Evolutionary conservation across 83 land plant species (phyloP).

Genomic region (Diphasiastrum complanatum): DNA sequence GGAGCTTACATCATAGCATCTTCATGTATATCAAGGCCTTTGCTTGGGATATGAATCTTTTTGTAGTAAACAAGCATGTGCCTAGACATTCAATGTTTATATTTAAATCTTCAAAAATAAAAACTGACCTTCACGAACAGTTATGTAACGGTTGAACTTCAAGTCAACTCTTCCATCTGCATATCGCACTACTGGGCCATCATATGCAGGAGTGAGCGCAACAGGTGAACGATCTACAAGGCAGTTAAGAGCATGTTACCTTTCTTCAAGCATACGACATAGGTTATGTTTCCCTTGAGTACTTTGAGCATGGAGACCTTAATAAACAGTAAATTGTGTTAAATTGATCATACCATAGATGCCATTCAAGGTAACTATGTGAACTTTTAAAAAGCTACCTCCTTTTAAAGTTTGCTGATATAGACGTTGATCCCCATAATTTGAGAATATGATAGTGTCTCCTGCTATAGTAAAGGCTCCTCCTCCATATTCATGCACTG

Average conservation of each 20-base stretch:
- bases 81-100: background rate
- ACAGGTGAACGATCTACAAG: slow-evolving; percentile 46
- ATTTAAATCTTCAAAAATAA: background rate
- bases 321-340: too few relatives aligned
- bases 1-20: too few relatives aligned
- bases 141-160: slow-evolving; percentile 45
- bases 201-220: slow-evolving; percentile 79
- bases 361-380: too few relatives aligned
- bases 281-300: too few relatives aligned
- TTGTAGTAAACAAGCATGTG: background rate
- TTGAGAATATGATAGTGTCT: slow-evolving; percentile 62
- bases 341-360: too few relatives aligned
- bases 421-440: slow-evolving; percentile 83
- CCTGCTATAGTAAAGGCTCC: slow-evolving; percentile 72
- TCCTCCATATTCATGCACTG: slow-evolving; percentile 94
- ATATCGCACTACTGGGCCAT: slow-evolving; percentile 51
- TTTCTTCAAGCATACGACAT: background rate
- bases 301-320: too few relatives aligned
- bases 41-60: too few relatives aligned
- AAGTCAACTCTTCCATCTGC: slow-evolving; percentile 87
- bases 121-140: slow-evolving; percentile 76
- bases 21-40: background rate
- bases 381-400: too few relatives aligned
- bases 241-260: background rate
- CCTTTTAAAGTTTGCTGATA: slow-evolving; percentile 68